phyloP scores from a whole-genome alignment of 1,284 basidiomycete genomes.

The Heterobasidion occidentale region DNA sequence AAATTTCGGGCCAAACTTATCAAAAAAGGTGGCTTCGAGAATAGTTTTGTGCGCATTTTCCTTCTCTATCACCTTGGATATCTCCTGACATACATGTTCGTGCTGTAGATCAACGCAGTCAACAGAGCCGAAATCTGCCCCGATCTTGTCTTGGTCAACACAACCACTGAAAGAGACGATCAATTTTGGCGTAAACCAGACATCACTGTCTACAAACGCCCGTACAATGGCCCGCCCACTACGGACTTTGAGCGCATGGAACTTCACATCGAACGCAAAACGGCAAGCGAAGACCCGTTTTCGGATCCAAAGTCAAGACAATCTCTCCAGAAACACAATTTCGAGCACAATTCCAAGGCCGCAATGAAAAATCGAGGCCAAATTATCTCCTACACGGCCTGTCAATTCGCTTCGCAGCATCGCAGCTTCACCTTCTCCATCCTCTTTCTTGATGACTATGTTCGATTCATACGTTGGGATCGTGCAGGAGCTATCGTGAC shows the following conservation, averaged over 20 bases:
- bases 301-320: not conserved
- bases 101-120: too few species aligned
- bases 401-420: not conserved
- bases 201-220: too few species aligned
- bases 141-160: too few species aligned
- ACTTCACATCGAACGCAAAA: not conserved
- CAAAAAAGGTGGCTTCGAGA: too few species aligned
- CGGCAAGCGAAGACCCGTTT: not conserved
- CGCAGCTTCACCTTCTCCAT: not conserved
- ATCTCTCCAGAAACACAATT: not conserved
- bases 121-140: too few species aligned
- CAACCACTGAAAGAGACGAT: too few species aligned
- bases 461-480: not conserved
- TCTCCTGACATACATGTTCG: too few species aligned
- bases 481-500: not conserved
- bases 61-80: too few species aligned
- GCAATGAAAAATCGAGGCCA: not conserved
- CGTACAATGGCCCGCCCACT: not conserved
- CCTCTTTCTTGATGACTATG: not conserved
- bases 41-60: too few species aligned
- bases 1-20: too few species aligned
- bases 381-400: not conserved
- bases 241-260: not conserved
- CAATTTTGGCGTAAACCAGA: too few species aligned
- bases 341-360: not conserved